phyloP scores from a whole-genome alignment of 805 yeast species.

The Candida easanensis region DNA sequence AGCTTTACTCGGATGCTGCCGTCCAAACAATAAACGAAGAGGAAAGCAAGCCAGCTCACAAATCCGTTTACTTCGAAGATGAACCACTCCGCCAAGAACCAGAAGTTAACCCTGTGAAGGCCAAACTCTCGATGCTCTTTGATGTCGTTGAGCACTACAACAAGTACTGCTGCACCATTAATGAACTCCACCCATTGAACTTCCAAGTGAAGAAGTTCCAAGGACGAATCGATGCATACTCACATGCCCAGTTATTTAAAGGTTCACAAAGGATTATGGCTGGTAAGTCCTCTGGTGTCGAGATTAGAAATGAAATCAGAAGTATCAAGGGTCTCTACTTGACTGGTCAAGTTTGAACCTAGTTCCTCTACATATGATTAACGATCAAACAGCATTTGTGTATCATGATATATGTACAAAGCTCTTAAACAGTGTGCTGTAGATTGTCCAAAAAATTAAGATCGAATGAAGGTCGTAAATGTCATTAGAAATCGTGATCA shows the following conservation, averaged over 20 bases:
- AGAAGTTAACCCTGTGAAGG: constrained; percentile 14
- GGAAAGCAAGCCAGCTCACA: constrained; percentile 4
- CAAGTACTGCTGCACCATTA: constrained; percentile 15
- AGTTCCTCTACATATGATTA: background rate
- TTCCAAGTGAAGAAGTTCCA: constrained; percentile 31
- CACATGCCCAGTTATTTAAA: constrained; percentile 22
- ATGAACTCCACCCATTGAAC: constrained; percentile 26
- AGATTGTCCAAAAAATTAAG: background rate
- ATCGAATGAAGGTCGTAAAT: background rate
- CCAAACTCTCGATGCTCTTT: constrained; percentile 30
- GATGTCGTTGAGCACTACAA: constrained; percentile 30
- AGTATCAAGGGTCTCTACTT: constrained; percentile 41
- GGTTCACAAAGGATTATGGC: constrained; percentile 21
- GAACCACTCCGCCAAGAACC: constrained; percentile 5
- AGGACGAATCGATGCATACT: constrained; percentile 24
- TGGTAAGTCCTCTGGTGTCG: constrained; percentile 18
- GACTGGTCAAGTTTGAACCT: constrained; percentile 32
- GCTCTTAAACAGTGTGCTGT: background rate
- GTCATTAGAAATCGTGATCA: constrained; percentile 1
- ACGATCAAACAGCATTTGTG: background rate
- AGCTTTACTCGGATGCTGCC: constrained; percentile 35
- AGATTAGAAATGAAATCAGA: constrained; percentile 31
- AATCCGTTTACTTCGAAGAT: constrained; percentile 20
- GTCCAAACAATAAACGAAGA: constrained; percentile 23
- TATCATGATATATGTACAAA: background rate